Conservation (phyloP, 2,329 filamentous ascomycete genomes). For the Phoma sp. region DNA sequence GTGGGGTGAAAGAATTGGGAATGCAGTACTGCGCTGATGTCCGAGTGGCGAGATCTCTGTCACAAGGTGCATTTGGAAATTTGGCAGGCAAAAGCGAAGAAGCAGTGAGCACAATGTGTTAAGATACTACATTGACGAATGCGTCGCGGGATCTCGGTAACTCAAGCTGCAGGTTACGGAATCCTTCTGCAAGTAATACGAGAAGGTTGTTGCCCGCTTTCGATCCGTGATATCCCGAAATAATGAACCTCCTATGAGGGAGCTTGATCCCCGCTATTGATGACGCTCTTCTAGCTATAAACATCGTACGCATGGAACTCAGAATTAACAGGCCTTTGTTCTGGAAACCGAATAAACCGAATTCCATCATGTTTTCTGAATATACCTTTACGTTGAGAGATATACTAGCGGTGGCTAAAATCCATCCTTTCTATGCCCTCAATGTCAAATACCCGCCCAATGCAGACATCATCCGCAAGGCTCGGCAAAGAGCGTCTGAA, state of each 20-base stretch:
- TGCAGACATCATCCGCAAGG: background rate
- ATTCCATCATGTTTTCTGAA: background rate
- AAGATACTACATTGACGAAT: background rate
- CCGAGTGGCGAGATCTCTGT: background rate
- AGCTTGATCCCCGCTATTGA: background rate
- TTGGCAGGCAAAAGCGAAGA: background rate
- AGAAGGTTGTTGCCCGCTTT: background rate
- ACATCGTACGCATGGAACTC: background rate
- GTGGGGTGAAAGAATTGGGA: background rate
- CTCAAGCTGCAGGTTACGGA: background rate
- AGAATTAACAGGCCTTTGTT: background rate
- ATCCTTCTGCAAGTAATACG: too few species aligned
- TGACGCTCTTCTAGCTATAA: background rate
- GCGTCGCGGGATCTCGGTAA: background rate
- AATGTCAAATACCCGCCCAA: conserved; percentile 1
- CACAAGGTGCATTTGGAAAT: background rate
- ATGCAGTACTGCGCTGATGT: background rate
- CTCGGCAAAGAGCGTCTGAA: background rate
- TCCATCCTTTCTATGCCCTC: conserved; percentile 1
- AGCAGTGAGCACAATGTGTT: background rate
- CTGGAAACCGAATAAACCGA: background rate
- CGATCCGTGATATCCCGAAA: background rate
- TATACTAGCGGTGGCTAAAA: background rate
- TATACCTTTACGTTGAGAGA: background rate
- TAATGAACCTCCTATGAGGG: background rate